phyloP scores from a whole-genome alignment of 1,284 basidiomycete genomes.

The Ceratobasidium sp. region DNA sequence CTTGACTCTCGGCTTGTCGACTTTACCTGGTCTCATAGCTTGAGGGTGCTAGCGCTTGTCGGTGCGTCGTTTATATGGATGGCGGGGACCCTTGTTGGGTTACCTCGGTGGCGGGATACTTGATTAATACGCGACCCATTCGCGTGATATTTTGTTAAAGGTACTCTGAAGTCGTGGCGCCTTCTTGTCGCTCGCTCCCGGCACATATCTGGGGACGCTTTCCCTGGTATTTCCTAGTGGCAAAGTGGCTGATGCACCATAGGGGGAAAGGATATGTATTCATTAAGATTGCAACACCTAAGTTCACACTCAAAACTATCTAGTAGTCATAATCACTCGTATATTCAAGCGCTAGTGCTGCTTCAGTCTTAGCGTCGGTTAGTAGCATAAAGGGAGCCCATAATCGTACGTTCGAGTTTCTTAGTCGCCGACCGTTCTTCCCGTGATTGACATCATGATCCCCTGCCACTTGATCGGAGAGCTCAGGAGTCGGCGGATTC shows the following conservation, averaged over 20 bases:
- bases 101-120: background rate
- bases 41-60: background rate
- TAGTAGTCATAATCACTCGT: conserved; percentile 5
- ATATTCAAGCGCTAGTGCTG: background rate
- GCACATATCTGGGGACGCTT: background rate
- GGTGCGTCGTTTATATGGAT: background rate
- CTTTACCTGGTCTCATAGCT: background rate
- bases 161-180: background rate
- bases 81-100: background rate
- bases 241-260: conserved; percentile 12
- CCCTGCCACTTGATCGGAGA: background rate
- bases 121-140: background rate
- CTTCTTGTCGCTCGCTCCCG: background rate
- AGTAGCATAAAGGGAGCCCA: conserved; percentile 21
- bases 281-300: background rate
- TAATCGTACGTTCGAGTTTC: background rate
- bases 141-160: background rate
- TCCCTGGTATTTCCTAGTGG: background rate
- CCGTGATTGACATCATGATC: conserved; percentile 5
- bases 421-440: conserved; percentile 15
- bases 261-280: background rate
- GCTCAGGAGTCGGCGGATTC: background rate
- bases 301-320: background rate
- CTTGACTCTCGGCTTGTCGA: conserved; percentile 17
- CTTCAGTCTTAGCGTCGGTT: background rate